A percentile compares a stretch with the other conserved stretches of the same genome.
These are phyloP conservation scores for Chalciporus sphaerocephalus DNA, from an alignment of 768 basidiomycete species.

Conservation along the genomic window DNA sequence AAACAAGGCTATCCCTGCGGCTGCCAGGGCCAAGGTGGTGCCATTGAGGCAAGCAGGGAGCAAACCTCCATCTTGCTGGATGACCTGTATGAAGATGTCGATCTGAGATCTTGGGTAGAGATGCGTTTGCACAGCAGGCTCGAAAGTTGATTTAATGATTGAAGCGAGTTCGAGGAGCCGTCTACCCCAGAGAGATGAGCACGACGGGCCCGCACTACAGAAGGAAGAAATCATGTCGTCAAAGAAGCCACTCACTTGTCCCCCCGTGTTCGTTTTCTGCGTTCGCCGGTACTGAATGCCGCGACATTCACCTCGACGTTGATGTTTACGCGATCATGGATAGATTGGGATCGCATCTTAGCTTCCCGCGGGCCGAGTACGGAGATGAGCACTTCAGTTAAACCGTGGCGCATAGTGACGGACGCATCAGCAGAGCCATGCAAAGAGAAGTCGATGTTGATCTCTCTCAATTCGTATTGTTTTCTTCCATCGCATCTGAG, in stretches of 20 bases:
- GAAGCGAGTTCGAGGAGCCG: constrained; percentile 84
- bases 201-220: neutral
- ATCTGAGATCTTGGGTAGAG: constrained; percentile 95
- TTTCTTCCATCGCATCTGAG: constrained; percentile 89
- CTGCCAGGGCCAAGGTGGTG: constrained; percentile 86
- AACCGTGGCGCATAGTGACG: constrained; percentile 78
- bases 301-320: constrained; percentile 87
- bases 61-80: constrained; percentile 91
- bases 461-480: constrained; percentile 86
- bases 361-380: constrained; percentile 94
- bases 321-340: constrained; percentile 84
- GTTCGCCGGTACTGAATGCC: constrained; percentile 81
- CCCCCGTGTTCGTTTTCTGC: constrained; percentile 68
- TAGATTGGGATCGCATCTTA: constrained; percentile 69
- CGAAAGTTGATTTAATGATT: constrained; percentile 90
- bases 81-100: constrained; percentile 87
- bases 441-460: constrained; percentile 72
- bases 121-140: constrained; percentile 85
- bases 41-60: constrained; percentile 92
- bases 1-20: constrained; percentile 83
- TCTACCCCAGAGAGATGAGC: constrained; percentile 38
- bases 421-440: constrained; percentile 82
- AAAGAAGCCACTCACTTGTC: constrained; percentile 68
- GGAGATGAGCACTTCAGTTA: constrained; percentile 83
- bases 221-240: neutral